A percentile compares a stretch with the other conserved stretches of the same genome.
phyloP scores from a whole-genome alignment of 2,329 filamentous ascomycete genomes.

The Sporothrix protearum region DNA sequence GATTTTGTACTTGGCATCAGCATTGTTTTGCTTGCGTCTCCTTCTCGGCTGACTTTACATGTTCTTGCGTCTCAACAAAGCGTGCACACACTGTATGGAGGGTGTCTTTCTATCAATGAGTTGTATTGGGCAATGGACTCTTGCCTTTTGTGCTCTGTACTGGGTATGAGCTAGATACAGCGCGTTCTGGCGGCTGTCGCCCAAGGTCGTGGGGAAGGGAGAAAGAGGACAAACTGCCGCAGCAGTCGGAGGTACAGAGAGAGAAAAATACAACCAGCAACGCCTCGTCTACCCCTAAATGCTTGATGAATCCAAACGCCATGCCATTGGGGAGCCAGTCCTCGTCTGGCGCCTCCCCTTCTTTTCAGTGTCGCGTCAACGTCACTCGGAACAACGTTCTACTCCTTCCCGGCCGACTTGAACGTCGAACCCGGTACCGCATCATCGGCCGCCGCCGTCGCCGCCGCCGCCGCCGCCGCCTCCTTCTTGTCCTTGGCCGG shows the following conservation, averaged over 20 bases:
- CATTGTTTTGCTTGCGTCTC: background rate
- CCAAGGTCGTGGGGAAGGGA: background rate
- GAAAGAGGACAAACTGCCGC: background rate
- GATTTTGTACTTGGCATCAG: background rate
- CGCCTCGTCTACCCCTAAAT: background rate
- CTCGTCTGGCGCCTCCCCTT: background rate
- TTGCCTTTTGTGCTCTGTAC: background rate
- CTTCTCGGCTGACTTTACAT: slow-evolving; percentile 1
- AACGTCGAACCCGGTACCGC: slow-evolving; percentile 34
- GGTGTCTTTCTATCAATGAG: background rate
- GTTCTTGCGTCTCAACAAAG: background rate
- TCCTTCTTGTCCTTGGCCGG: slow-evolving; percentile 9
- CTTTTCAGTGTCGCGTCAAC: background rate
- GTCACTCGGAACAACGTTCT: too few species aligned
- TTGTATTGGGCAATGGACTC: background rate
- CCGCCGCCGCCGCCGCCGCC: slow-evolving; percentile 12
- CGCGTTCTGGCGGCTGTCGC: background rate
- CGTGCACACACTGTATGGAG: background rate
- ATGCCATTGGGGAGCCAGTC: background rate
- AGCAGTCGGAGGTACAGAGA: background rate
- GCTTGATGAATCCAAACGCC: background rate
- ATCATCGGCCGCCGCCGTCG: slow-evolving; percentile 12
- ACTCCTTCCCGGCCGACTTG: background rate
- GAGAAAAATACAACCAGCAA: background rate
- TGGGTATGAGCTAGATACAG: background rate